A percentile compares a stretch with the other conserved stretches of the same genome.
Evolutionary conservation across 2,329 filamentous ascomycete species (phyloP).

Genomic region (Aspergillus versicolor): DNA sequence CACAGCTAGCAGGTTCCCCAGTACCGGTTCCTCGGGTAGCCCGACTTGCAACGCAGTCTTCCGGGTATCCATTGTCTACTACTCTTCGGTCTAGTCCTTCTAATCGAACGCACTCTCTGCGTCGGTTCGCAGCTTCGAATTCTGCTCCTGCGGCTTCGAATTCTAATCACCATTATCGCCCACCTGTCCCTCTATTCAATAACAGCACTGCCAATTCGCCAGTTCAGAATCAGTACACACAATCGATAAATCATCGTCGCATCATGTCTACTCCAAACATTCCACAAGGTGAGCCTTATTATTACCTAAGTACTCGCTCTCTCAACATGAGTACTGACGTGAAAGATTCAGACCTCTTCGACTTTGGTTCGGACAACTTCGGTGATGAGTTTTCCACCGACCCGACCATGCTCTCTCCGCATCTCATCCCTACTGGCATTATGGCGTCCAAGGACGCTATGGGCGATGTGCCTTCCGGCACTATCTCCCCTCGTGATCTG

Average conservation of each 20-base stretch:
- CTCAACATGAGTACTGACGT: constrained; percentile 22
- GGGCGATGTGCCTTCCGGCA: constrained; percentile 49
- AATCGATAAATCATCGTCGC: constrained; percentile 29
- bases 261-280: constrained; percentile 43
- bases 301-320: neutral
- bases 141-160: constrained; percentile 37
- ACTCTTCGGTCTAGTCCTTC: constrained; percentile 38
- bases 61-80: constrained; percentile 40
- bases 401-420: constrained; percentile 26
- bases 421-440: constrained; percentile 33
- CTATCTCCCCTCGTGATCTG: constrained; percentile 82
- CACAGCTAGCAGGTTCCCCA: constrained; percentile 35
- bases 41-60: constrained; percentile 38
- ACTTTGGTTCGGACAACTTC: constrained; percentile 27
- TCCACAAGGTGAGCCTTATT: constrained; percentile 31
- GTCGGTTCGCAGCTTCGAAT: constrained; percentile 32
- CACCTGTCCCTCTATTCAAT: constrained; percentile 41
- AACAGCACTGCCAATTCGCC: constrained; percentile 28
- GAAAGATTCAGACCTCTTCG: constrained; percentile 26
- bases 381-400: constrained; percentile 27
- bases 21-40: constrained; percentile 41
- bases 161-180: constrained; percentile 36
- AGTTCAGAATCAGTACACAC: constrained; percentile 30
- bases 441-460: constrained; percentile 47
- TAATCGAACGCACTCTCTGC: constrained; percentile 31